Evolutionary conservation across 805 yeast genomes (phyloP), one percentile per base, ranked within the genome.

Genomic region (Wickerhamiella hasegawae): DNA sequence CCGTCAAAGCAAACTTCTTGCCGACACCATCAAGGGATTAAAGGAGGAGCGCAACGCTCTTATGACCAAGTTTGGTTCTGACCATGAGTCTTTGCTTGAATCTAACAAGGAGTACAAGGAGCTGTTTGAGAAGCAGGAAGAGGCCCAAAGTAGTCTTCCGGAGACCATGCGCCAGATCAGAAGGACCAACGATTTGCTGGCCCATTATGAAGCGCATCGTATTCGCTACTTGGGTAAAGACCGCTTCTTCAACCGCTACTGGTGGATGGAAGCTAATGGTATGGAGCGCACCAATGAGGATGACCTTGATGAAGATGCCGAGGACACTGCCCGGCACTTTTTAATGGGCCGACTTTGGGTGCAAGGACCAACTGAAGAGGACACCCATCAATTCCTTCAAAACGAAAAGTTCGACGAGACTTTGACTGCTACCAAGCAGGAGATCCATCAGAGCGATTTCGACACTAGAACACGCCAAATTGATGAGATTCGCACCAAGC

Each of bases 231-330:
- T 90, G 19, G 98, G 98, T 2, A 67, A 73, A 39, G 98, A 90
- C 54, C 61, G 94, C 34, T 69, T 71, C 39, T 84, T 64, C 53
- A 90, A 90, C 58, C 64, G 85, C 44, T 90, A 87, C 53, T 90
- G 94, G 93, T 90, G 94, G 94, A 73, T 84, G 51, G 97, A 87
- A 49, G 65, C 66, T 42, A 77, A 78, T 49, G 98, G 97, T 0
- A 62, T 83, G 32, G 34, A 17, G 22, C 28, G 31, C 24, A 5
- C 28, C 28, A n/a, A 26, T 6, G 14, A 8, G 16, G 14, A 8
- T 6, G 15, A 12, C 14, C 24, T 21, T 26, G 28, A 26, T 6
- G 10, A 9, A 14, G 31, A 28, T 6, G 11, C 31, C n/a, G 31
- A 15, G 20, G 32, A 4, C 22, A 8, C 20, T n/a, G 18, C 11